Evolutionary conservation across 768 basidiomycete species (phyloP), one percentile per base, ranked within the genome.

Genomic region (Lactarius deliciosus): DNA sequence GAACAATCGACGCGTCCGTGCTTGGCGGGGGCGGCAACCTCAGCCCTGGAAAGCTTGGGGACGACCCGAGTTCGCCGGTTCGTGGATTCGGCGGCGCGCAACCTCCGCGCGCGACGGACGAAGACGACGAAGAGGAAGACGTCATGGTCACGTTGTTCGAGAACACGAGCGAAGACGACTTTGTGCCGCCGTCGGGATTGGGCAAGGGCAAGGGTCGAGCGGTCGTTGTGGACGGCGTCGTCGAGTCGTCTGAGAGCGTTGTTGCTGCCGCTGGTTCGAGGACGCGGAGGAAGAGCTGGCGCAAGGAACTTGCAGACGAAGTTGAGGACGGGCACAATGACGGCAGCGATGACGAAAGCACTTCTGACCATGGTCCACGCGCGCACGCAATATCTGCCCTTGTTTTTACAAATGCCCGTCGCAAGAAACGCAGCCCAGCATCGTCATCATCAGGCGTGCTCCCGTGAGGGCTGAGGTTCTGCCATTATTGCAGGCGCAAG

Each of bases 1-100:
- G 69, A 13, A 68, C 67, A 36, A 70, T 70, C 32, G 69, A 70
- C 45, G 67, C 67, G 1, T 64, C 67, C 4, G 38, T 70, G 1
- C 69, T 70, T 11, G 61, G 66, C 20, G 63, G n/a, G n/a, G n/a
- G 50, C 61, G 50, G 34, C 25, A 55, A n/a, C 32, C 43, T 15
- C n/a, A 57, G 63, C 28, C 60, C 60, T 7, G 15, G 32, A n/a
- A 66, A 53, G 45, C n/a, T 57, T 16, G 45, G 16, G 0, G 50
- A 15, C 22, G 6, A 50, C 13, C 0, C 0, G 5, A 25, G 13
- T 22, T 15, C 50, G 22, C 13, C 50, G 0, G 2, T 25, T 15
- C 11, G 22, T 50, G 40, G 36, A 7, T 7, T 11, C 36, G 30
- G 36, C 16, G 25, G 45, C 11, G 4, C n/a, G 8, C 1, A 16